These are phyloP conservation scores for Plasmodium sp. DNA, from an alignment of 169 alveolate species.

Conservation along the genomic window DNA sequence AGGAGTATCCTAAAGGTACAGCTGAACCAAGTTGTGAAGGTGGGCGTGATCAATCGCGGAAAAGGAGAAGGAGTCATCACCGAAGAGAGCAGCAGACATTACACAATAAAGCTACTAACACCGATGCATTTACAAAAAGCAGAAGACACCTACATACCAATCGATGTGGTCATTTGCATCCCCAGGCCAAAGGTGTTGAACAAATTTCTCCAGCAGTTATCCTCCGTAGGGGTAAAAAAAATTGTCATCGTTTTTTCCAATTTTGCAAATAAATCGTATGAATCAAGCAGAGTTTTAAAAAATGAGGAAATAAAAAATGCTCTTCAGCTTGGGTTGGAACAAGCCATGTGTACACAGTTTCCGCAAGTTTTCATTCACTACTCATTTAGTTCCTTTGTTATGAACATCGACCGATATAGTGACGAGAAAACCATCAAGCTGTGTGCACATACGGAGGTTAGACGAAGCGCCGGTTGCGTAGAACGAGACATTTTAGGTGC, in stretches of 20 bases:
- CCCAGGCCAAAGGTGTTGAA: constrained; percentile 63
- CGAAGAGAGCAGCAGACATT: constrained; percentile 15
- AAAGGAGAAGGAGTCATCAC: constrained; percentile 65
- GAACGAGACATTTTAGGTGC: constrained; percentile 20
- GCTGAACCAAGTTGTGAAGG: constrained; percentile 26
- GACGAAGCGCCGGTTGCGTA: neutral
- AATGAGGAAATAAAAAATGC: constrained; percentile 70
- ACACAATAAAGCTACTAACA: constrained; percentile 19
- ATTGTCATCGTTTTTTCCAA: constrained; percentile 69
- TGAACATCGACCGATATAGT: constrained; percentile 48
- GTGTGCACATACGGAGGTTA: constrained; percentile 67
- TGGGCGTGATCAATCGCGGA: constrained; percentile 66
- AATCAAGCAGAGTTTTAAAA: constrained; percentile 61
- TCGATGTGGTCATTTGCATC: constrained; percentile 60
- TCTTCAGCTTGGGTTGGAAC: constrained; percentile 72
- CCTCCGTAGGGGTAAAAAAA: constrained; percentile 66
- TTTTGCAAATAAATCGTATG: constrained; percentile 51
- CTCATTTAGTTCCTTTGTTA: constrained; percentile 60
- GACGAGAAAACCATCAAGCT: constrained; percentile 45
- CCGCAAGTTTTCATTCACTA: constrained; percentile 55
- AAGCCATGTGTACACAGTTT: constrained; percentile 71
- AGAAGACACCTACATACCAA: constrained; percentile 9
- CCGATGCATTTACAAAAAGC: constrained; percentile 68
- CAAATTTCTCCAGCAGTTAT: constrained; percentile 43
- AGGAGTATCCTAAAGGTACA: constrained; percentile 49